Conservation (phyloP, 352 stramenopile species). For the Phytophthora litchii region DNA sequence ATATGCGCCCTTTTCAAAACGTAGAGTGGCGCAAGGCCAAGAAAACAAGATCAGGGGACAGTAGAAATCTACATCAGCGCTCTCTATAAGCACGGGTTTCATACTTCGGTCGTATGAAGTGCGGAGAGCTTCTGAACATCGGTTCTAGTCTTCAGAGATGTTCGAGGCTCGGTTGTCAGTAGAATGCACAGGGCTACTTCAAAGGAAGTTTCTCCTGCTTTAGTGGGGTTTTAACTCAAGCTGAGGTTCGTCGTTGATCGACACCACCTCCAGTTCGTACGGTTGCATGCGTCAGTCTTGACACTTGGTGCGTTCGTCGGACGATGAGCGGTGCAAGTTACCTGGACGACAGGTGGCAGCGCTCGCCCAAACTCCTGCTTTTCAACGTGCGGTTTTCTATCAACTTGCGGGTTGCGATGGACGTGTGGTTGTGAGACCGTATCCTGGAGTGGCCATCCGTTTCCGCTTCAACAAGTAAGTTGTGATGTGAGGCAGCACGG, state of each 20-base stretch:
- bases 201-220: too few relatives aligned
- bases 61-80: not conserved
- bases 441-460: constrained; percentile 6
- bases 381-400: constrained; percentile 6
- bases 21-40: too few relatives aligned
- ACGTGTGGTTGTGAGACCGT: constrained; percentile 18
- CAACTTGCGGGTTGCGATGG: constrained; percentile 1
- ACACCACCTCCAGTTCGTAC: constrained; percentile 1
- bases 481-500: too few relatives aligned
- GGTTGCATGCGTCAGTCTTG: constrained; percentile 15
- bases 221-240: not conserved
- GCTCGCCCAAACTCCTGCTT: constrained; percentile 2
- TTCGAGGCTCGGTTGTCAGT: not conserved
- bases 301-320: not conserved
- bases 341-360: constrained; percentile 1
- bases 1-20: too few relatives aligned
- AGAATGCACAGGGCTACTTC: not conserved
- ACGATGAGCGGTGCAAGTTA: not conserved
- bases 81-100: not conserved
- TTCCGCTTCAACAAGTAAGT: constrained; percentile 3
- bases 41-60: not conserved
- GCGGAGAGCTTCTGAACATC: constrained; percentile 7
- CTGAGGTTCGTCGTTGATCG: not conserved
- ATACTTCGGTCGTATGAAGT: constrained; percentile 3
- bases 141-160: not conserved